Conservation (phyloP, 1,284 basidiomycete genomes). For the Cutaneotrichosporon cutaneum region DNA sequence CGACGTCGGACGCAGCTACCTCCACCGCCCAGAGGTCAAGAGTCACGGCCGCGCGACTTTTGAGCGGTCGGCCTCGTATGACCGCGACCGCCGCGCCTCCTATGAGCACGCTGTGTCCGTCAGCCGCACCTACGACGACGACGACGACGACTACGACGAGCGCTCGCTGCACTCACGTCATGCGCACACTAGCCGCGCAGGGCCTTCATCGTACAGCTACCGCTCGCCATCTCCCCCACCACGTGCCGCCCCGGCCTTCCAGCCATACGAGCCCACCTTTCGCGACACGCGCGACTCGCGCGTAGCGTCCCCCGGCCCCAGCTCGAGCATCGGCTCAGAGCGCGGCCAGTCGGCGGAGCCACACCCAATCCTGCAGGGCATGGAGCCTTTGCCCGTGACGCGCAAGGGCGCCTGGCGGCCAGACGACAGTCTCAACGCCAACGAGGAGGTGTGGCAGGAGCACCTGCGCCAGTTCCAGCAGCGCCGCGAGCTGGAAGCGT, state of each 20-base stretch:
- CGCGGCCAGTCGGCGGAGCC: conserved; percentile 14
- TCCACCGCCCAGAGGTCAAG: conserved; percentile 18
- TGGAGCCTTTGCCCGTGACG: conserved; percentile 9
- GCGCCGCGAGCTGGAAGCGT: conserved; percentile 41
- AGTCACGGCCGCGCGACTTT: conserved; percentile 11
- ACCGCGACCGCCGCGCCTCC: conserved; percentile 15
- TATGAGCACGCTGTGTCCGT: conserved; percentile 8
- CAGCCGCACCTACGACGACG: background rate
- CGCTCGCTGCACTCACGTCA: conserved; percentile 6
- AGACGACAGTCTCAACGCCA: conserved; percentile 33
- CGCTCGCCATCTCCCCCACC: conserved; percentile 14
- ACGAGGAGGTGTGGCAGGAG: conserved; percentile 47
- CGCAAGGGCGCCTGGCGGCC: conserved; percentile 25
- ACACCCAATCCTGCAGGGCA: conserved; percentile 3
- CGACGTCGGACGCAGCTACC: conserved; percentile 25
- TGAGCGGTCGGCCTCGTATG: conserved; percentile 13
- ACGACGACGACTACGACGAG: conserved; percentile 9
- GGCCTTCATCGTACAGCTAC: conserved; percentile 12
- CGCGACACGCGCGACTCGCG: conserved; percentile 1
- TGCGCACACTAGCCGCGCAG: conserved; percentile 1
- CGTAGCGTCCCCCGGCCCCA: conserved; percentile 5
- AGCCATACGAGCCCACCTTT: conserved; percentile 17
- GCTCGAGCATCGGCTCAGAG: conserved; percentile 15
- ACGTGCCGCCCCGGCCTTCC: conserved; percentile 11
- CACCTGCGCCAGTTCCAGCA: conserved; percentile 40